These are phyloP conservation scores for Thamnidium elegans DNA, from an alignment of 192 early-diverging fungal species.

Conservation along the genomic window DNA sequence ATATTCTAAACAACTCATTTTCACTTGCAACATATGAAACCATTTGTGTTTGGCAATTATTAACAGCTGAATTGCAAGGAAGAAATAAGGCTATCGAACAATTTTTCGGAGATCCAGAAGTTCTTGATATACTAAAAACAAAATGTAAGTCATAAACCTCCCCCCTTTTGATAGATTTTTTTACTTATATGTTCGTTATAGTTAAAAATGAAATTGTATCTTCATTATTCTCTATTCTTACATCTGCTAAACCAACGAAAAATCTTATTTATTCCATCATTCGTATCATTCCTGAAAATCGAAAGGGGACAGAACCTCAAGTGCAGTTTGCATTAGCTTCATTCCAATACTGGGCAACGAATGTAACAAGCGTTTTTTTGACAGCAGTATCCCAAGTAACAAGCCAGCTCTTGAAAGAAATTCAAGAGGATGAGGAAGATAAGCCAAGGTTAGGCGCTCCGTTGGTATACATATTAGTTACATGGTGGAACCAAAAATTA, in stretches of 20 bases:
- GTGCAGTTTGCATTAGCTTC: constrained; percentile 1
- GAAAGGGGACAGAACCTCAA: not conserved
- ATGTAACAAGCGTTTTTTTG: not conserved
- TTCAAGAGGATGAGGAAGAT: not conserved
- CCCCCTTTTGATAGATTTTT: not conserved
- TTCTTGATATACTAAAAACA: constrained; percentile 2
- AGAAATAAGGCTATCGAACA: not conserved
- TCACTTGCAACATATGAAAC: constrained; percentile 2
- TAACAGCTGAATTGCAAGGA: constrained; percentile 5
- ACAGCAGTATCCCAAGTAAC: not conserved
- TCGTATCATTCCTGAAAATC: not conserved
- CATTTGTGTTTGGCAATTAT: constrained; percentile 12
- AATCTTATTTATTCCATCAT: constrained; percentile 6
- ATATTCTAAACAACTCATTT: not conserved
- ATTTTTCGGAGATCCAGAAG: not conserved
- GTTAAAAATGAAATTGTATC: constrained; percentile 12
- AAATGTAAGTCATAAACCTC: constrained; percentile 3
- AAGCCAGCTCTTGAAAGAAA: not conserved
- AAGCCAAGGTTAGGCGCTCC: not conserved
- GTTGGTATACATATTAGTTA: not conserved
- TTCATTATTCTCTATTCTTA: constrained; percentile 1
- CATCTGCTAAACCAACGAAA: constrained; percentile 7
- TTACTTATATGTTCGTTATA: not conserved
- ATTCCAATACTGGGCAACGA: constrained; percentile 2
- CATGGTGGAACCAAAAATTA: constrained; percentile 8